Evolutionary conservation across 192 early-diverging fungal species (phyloP), one percentile per base, ranked within the genome.

Genomic region (Powellomyces hirtus): DNA sequence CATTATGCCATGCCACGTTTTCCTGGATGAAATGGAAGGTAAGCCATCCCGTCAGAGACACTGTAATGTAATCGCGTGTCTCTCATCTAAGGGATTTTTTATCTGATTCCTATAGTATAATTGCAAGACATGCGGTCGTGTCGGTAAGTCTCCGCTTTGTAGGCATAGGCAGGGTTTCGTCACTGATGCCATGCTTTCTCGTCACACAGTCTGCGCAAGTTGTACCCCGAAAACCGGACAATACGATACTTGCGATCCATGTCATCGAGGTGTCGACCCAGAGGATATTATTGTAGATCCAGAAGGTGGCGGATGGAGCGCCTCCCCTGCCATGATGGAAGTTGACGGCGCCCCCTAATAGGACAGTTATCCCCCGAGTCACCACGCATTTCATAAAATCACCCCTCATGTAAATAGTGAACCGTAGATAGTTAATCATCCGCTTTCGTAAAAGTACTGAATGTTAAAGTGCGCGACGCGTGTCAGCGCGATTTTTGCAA

Each of bases 251-350:
- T 76, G 75, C 66, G 75, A 76, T 38, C 69, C 75, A 4, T 76
- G 75, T 31, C 37, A 45, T 18, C 58, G 26, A 20, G 70, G 56
- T 6, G 36, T 76, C 57, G 38, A 36, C 52, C 75, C 75, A 20
- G 5, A 7, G 2, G 64, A 76, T 26, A 49, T 76, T 10, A 27
- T 71, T 34, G 69, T 72, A 18, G 59, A 72, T 52, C 62, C 67
- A 20, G 16, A 34, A n/a, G 75, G 75, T n/a, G 75, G 75, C 7
- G 68, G 60, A 14, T 76, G 75, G 75, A 69, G 74, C 68, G 69
- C 60, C 10, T 60, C 59, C 2, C 64, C 22, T 22, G 50, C 64
- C 13, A 49, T 10, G 18, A 6, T 60, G 35, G 5, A 5, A 18
- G 18, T 11, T 42, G 46, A 49, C 46, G 4, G n/a, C 5, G 46